Evolutionary conservation across 768 basidiomycete genomes (phyloP).

Genomic region (Tulasnella calospora): DNA sequence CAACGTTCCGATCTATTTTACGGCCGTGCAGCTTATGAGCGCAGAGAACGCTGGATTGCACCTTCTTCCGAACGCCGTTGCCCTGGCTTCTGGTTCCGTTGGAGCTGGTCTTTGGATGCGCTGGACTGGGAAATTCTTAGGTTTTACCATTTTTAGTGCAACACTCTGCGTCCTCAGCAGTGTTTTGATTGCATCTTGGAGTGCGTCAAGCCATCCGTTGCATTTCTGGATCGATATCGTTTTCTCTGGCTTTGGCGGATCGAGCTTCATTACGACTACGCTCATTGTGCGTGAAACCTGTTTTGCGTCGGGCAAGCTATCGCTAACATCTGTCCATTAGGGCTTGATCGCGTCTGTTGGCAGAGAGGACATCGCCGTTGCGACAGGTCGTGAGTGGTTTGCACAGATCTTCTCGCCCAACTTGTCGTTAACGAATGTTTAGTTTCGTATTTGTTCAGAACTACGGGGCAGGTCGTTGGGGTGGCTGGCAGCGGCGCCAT

Average conservation of each 20-base stretch:
- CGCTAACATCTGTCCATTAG: slow-evolving; percentile 40
- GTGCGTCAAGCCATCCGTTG: slow-evolving; percentile 51
- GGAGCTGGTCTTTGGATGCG: slow-evolving; percentile 89
- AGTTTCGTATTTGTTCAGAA: slow-evolving; percentile 90
- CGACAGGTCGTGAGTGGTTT: slow-evolving; percentile 72
- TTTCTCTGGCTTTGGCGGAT: slow-evolving; percentile 79
- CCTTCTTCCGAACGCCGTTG: slow-evolving; percentile 84
- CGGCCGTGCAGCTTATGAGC: slow-evolving; percentile 65
- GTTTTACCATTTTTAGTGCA: slow-evolving; percentile 63
- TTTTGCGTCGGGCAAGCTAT: neutral
- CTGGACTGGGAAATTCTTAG: slow-evolving; percentile 79
- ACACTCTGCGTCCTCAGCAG: slow-evolving; percentile 56
- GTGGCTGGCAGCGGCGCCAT: slow-evolving; percentile 84
- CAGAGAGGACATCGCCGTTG: slow-evolving; percentile 78
- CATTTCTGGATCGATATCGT: slow-evolving; percentile 75
- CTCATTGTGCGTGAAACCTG: slow-evolving; percentile 52
- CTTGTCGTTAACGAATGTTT: neutral
- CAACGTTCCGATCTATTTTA: slow-evolving; percentile 84
- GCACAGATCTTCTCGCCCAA: neutral
- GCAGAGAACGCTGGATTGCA: slow-evolving; percentile 74
- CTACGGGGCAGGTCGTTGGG: slow-evolving; percentile 91
- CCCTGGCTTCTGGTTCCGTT: slow-evolving; percentile 79
- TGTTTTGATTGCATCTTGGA: slow-evolving; percentile 62
- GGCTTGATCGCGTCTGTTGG: slow-evolving; percentile 82
- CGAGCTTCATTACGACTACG: slow-evolving; percentile 78